Conservation (phyloP, 1,284 basidiomycete genomes). For the Megacollybia platyphylla region DNA sequence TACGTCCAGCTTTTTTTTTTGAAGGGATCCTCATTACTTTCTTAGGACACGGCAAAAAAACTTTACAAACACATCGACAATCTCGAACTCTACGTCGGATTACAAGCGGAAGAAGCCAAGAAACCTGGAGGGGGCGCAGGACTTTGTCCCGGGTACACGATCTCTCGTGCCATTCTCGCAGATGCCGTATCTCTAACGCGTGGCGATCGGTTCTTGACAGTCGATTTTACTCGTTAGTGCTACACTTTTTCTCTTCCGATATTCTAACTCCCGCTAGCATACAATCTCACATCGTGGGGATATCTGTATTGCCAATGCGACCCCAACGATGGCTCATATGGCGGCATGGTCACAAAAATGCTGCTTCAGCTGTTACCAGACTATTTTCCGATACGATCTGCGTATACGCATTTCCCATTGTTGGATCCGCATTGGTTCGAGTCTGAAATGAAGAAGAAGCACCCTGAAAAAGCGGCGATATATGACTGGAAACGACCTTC, state of each 20-base stretch:
- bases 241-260: not conserved
- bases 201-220: constrained; percentile 73
- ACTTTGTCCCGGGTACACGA: constrained; percentile 78
- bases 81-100: constrained; percentile 66
- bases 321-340: constrained; percentile 53
- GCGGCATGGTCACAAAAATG: constrained; percentile 61
- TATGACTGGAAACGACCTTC: constrained; percentile 36
- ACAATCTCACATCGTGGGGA: constrained; percentile 68
- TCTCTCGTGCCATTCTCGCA: constrained; percentile 72
- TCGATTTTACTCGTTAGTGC: constrained; percentile 54
- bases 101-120: constrained; percentile 71
- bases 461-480: constrained; percentile 10
- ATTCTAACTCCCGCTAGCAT: constrained; percentile 25
- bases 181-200: constrained; percentile 67
- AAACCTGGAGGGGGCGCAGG: constrained; percentile 63
- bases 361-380: constrained; percentile 60
- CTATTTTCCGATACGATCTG: constrained; percentile 46
- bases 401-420: constrained; percentile 58
- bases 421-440: constrained; percentile 36
- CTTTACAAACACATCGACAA: constrained; percentile 70
- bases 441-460: constrained; percentile 16
- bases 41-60: constrained; percentile 46
- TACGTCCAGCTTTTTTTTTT: constrained; percentile 16
- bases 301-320: constrained; percentile 59
- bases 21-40: constrained; percentile 4